phyloP scores from a whole-genome alignment of 495 filamentous ascomycete species.

The Penicillium ochrochloron region DNA sequence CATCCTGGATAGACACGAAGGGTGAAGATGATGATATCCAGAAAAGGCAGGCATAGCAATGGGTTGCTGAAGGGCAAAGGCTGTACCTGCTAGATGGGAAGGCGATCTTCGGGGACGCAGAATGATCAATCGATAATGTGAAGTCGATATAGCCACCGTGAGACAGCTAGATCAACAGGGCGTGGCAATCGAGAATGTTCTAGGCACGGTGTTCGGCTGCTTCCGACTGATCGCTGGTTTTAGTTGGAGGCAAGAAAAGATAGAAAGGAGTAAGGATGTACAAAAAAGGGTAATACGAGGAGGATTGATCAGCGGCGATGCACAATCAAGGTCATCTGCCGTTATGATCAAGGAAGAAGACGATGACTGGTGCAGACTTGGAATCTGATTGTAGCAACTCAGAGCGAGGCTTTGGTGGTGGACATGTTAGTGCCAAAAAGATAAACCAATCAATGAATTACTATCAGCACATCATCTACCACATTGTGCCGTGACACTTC shows the following conservation, averaged over 20 bases:
- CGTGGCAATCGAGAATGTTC: slow-evolving; percentile 2
- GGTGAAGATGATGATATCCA: slow-evolving; percentile 5
- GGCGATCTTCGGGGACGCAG: slow-evolving; percentile 16
- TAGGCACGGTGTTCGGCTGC: slow-evolving; percentile 30
- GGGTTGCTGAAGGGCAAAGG: slow-evolving; percentile 6
- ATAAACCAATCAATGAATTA: neutral
- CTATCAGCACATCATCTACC: neutral
- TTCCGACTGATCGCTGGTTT: slow-evolving; percentile 16
- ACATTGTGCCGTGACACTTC: neutral
- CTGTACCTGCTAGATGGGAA: slow-evolving; percentile 20
- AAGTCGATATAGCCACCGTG: neutral
- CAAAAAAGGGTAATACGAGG: neutral
- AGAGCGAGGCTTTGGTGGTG: neutral
- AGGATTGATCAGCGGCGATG: neutral
- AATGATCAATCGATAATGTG: slow-evolving; percentile 9
- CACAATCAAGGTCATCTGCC: neutral
- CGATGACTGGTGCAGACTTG: neutral
- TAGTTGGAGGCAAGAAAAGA: neutral
- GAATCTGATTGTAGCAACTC: neutral
- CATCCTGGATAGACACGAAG: slow-evolving; percentile 9
- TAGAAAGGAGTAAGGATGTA: neutral
- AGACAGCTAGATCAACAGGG: slow-evolving; percentile 17
- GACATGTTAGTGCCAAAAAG: neutral
- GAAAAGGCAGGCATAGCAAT: slow-evolving; percentile 5
- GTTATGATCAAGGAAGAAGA: neutral